Evolutionary conservation across 257 asterid species (phyloP).

Genomic region (Pogostemon cablin): DNA sequence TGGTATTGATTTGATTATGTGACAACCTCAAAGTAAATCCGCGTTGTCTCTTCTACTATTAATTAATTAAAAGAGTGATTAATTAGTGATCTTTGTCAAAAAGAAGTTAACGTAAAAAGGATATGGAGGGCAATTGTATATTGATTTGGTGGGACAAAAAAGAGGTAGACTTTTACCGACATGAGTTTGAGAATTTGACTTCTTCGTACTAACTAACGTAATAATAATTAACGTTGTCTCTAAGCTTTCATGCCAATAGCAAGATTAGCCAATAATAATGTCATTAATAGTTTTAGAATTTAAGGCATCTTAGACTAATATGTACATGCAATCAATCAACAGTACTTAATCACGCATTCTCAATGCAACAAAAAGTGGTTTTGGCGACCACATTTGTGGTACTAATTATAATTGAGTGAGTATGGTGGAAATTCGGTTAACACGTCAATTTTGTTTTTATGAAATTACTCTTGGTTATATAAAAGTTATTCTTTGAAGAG

Average conservation of each 20-base stretch:
- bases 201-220: slow-evolving; percentile 25
- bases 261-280: neutral
- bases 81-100: slow-evolving; percentile 36
- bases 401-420: neutral
- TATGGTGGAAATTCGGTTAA: neutral
- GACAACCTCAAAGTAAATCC: neutral
- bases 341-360: too few relatives aligned
- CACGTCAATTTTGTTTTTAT: too few relatives aligned
- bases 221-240: neutral
- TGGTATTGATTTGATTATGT: neutral
- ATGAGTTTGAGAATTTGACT: slow-evolving; percentile 34
- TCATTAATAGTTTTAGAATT: neutral
- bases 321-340: neutral
- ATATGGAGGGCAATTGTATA: neutral
- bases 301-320: neutral
- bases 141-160: slow-evolving; percentile 37
- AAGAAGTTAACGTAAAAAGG: slow-evolving; percentile 5
- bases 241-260: slow-evolving; percentile 13
- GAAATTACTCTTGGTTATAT: too few relatives aligned
- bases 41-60: too few relatives aligned
- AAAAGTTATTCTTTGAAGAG: too few relatives aligned
- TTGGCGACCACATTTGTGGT: too few relatives aligned
- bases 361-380: too few relatives aligned
- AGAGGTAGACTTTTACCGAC: slow-evolving; percentile 36
- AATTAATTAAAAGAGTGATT: neutral